phyloP scores from a whole-genome alignment of 2,329 filamentous ascomycete species.

The Pezicula neosporulosa region DNA sequence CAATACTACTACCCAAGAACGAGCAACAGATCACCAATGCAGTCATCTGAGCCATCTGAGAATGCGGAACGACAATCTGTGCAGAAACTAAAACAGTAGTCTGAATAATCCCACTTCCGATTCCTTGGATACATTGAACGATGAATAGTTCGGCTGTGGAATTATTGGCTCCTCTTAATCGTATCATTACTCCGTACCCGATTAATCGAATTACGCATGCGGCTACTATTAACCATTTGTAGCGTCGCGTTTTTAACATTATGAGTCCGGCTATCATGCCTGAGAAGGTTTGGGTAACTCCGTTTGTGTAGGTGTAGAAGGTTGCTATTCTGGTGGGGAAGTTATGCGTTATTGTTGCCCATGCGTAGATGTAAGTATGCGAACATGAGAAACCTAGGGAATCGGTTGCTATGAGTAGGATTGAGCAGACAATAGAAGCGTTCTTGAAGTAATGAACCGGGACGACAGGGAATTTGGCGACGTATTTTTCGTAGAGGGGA shows the following conservation, averaged over 20 bases:
- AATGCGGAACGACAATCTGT: slow-evolving; percentile 41
- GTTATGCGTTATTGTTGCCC: slow-evolving; percentile 39
- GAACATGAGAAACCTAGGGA: slow-evolving; percentile 39
- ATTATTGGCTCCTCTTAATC: slow-evolving; percentile 38
- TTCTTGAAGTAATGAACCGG: slow-evolving; percentile 42
- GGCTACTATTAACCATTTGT: slow-evolving; percentile 42
- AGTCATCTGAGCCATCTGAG: slow-evolving; percentile 44
- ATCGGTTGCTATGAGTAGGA: slow-evolving; percentile 38
- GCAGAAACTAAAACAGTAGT: slow-evolving; percentile 39
- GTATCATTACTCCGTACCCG: slow-evolving; percentile 48
- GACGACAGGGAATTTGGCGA: slow-evolving; percentile 41
- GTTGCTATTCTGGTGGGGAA: slow-evolving; percentile 37
- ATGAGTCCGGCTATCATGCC: slow-evolving; percentile 36
- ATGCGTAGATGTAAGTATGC: slow-evolving; percentile 45
- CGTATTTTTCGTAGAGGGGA: slow-evolving; percentile 44
- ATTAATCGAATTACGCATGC: slow-evolving; percentile 39
- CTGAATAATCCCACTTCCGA: slow-evolving; percentile 43
- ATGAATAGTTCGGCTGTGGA: slow-evolving; percentile 41
- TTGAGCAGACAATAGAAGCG: slow-evolving; percentile 36
- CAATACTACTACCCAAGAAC: slow-evolving; percentile 36
- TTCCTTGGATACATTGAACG: slow-evolving; percentile 44
- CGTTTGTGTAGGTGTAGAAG: slow-evolving; percentile 25
- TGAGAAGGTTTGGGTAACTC: slow-evolving; percentile 37
- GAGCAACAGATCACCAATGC: slow-evolving; percentile 39
- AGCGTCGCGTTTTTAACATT: slow-evolving; percentile 39